Percentiles rank a stretch among this genome's conserved stretches.
These are phyloP conservation scores for Lentinula aciculospora DNA, from an alignment of 768 basidiomycete species.

Conservation along the genomic window DNA sequence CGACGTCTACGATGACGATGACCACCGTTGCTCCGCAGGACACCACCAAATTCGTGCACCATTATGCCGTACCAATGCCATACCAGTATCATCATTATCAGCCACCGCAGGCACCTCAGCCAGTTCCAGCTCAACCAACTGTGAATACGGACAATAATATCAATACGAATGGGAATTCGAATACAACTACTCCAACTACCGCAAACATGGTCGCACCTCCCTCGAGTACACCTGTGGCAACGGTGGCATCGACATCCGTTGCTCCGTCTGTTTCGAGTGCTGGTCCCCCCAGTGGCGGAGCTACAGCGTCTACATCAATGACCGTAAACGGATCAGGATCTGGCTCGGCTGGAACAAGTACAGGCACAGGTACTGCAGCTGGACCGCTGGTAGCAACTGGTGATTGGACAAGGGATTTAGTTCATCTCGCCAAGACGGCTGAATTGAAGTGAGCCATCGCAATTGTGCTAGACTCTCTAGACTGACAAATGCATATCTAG, in stretches of 20 bases:
- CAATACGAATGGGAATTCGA: no score
- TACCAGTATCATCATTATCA: slow-evolving; percentile 2
- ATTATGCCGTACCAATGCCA: background rate
- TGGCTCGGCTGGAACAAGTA: background rate
- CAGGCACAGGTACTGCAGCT: background rate
- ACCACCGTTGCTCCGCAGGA: slow-evolving; percentile 7
- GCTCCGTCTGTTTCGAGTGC: background rate
- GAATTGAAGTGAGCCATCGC: slow-evolving; percentile 77
- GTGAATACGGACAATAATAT: background rate
- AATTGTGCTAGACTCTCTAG: background rate
- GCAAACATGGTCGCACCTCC: background rate
- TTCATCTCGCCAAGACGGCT: slow-evolving; percentile 82
- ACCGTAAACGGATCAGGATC: background rate
- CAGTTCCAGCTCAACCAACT: background rate
- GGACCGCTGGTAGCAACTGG: slow-evolving; percentile 69
- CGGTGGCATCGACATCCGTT: background rate
- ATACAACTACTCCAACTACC: no score
- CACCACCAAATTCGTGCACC: background rate
- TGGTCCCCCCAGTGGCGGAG: no score
- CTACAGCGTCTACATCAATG: background rate
- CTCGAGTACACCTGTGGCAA: background rate
- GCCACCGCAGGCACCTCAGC: background rate
- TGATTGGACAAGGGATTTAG: slow-evolving; percentile 84
- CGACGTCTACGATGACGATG: background rate
- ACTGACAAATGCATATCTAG: slow-evolving; percentile 25